These are phyloP conservation scores for Bruguiera hainesii DNA, from an alignment of 441 rosid genomes.

Conservation along the genomic window DNA sequence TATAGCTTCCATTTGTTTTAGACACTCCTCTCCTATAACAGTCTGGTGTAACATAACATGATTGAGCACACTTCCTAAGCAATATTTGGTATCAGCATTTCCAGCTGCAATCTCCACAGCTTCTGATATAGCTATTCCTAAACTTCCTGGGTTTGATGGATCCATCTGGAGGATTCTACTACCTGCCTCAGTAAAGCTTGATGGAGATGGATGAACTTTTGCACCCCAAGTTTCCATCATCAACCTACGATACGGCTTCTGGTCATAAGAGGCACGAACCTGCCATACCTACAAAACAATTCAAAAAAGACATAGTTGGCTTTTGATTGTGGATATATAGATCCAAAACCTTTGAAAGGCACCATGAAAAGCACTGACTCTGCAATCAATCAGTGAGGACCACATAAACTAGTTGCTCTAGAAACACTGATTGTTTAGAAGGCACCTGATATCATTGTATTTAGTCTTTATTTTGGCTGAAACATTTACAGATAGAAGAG, in stretches of 20 bases:
- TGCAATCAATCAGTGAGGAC: conserved; percentile 1
- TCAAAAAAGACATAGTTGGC: not conserved
- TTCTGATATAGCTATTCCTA: conserved; percentile 96
- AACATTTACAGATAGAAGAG: not conserved
- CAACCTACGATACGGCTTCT: conserved; percentile 83
- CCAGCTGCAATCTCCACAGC: conserved; percentile 84
- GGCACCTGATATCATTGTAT: not conserved
- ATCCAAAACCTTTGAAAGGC: not conserved
- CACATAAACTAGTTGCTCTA: not conserved
- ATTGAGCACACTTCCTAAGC: conserved; percentile 86
- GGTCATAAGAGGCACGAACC: conserved; percentile 87
- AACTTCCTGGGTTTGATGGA: conserved; percentile 79
- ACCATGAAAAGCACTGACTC: not conserved
- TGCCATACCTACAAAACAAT: conserved; percentile 77
- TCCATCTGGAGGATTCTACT: conserved; percentile 53
- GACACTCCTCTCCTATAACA: conserved; percentile 86
- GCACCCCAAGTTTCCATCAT: conserved; percentile 99
- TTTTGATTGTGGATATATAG: not conserved
- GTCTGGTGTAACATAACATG: conserved; percentile 95
- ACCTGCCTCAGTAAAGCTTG: conserved; percentile 60
- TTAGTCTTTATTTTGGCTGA: not conserved
- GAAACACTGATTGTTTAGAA: not conserved
- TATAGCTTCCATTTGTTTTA: conserved; percentile 73
- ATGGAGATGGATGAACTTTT: conserved; percentile 90
- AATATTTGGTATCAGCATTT: conserved; percentile 71